Percentiles rank a stretch among this genome's conserved stretches.
These are phyloP conservation scores for Hypoxylon subgilvum DNA, from an alignment of 495 filamentous ascomycete genomes.

Conservation along the genomic window DNA sequence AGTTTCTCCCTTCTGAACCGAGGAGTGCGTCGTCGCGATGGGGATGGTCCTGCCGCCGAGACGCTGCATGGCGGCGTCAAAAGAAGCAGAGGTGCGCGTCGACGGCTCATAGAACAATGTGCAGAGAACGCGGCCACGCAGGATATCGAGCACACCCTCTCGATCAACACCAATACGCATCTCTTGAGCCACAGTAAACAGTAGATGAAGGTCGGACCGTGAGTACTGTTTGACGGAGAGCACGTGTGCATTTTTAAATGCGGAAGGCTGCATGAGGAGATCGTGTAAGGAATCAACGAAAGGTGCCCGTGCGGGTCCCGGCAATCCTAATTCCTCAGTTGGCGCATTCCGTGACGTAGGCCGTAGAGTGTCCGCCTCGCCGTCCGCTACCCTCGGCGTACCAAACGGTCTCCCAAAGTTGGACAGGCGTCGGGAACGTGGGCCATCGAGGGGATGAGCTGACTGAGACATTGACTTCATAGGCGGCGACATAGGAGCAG, in stretches of 20 bases:
- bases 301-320: constrained; percentile 49
- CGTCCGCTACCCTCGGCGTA: constrained; percentile 25
- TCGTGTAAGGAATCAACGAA: constrained; percentile 58
- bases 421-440: constrained; percentile 54
- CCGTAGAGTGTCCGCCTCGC: constrained; percentile 31
- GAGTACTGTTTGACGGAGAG: constrained; percentile 88
- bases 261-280: constrained; percentile 73
- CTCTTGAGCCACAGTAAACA: constrained; percentile 95
- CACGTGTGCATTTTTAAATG: constrained; percentile 85
- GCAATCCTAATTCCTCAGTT: constrained; percentile 60
- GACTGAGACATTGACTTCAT: constrained; percentile 56
- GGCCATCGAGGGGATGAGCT: constrained; percentile 50
- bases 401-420: constrained; percentile 43
- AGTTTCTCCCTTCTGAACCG: constrained; percentile 88
- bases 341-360: constrained; percentile 30
- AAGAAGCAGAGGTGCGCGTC: constrained; percentile 92
- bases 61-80: constrained; percentile 97
- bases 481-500: constrained; percentile 60
- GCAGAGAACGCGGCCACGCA: constrained; percentile 83
- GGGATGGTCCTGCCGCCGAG: constrained; percentile 83
- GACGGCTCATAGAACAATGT: constrained; percentile 98
- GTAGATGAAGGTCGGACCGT: constrained; percentile 82
- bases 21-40: constrained; percentile 79
- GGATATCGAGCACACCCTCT: constrained; percentile 83
- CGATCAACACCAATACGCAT: constrained; percentile 93